phyloP scores from a whole-genome alignment of 805 yeast species.

The Sporopachydermia lactativora region DNA sequence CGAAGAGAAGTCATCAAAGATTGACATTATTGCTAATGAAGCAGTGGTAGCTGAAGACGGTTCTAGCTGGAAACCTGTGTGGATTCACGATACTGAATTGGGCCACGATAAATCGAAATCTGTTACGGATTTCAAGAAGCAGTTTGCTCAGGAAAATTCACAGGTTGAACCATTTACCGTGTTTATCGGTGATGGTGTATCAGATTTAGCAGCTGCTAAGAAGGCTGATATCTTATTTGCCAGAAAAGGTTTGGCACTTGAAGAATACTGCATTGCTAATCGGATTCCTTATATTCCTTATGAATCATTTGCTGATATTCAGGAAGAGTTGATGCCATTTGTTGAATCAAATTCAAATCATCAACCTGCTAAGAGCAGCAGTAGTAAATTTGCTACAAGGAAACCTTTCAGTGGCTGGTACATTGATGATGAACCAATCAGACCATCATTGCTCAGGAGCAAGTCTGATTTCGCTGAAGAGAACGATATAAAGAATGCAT shows the following conservation, averaged over 20 bases:
- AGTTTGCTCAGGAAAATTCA: conserved; percentile 5
- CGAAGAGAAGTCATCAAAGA: conserved; percentile 19
- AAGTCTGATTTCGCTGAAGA: conserved; percentile 1
- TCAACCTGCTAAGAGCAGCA: conserved; percentile 11
- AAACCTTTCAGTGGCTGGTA: conserved; percentile 1
- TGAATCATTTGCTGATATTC: conserved; percentile 25
- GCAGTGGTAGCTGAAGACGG: conserved; percentile 24
- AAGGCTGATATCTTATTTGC: conserved; percentile 31
- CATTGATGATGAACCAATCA: conserved; percentile 1
- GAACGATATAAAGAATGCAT: background rate
- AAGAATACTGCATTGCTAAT: conserved; percentile 26
- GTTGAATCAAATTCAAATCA: conserved; percentile 16
- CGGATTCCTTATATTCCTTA: conserved; percentile 27
- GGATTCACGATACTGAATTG: conserved; percentile 28
- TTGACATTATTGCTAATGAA: conserved; percentile 26
- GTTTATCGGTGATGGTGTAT: conserved; percentile 45
- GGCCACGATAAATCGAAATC: conserved; percentile 31
- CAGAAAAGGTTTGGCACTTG: conserved; percentile 25
- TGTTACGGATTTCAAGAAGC: conserved; percentile 20
- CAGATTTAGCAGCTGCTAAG: conserved; percentile 30
- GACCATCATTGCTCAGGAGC: background rate
- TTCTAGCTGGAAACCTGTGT: conserved; percentile 22
- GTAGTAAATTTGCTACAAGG: background rate
- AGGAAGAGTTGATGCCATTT: conserved; percentile 19
- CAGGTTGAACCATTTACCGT: conserved; percentile 29